Percentiles rank a stretch among this genome's conserved stretches.
Conservation (phyloP, 169 alveolate genomes). For the Cryptosporidium muris region DNA sequence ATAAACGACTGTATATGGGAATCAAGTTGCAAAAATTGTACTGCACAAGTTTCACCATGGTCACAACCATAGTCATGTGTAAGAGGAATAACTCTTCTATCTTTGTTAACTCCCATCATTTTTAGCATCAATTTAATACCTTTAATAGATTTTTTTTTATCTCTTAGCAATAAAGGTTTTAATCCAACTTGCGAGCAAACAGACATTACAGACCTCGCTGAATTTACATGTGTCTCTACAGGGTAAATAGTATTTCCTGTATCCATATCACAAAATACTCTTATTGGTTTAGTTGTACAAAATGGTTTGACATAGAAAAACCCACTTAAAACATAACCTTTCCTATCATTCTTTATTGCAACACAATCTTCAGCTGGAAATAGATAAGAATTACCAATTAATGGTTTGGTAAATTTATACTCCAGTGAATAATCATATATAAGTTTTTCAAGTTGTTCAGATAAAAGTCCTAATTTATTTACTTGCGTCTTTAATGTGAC, state of each 20-base stretch:
- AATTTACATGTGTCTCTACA: conserved; percentile 30
- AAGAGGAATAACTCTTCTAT: conserved; percentile 65
- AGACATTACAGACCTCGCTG: conserved; percentile 61
- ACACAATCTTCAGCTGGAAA: conserved; percentile 68
- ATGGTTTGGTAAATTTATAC: conserved; percentile 55
- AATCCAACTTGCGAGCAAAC: conserved; percentile 57
- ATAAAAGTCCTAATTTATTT: conserved; percentile 55
- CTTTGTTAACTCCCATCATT: conserved; percentile 26
- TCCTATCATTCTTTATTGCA: conserved; percentile 47
- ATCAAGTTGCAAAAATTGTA: conserved; percentile 46
- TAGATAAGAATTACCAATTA: conserved; percentile 43
- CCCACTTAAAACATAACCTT: conserved; percentile 32
- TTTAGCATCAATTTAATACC: conserved; percentile 53
- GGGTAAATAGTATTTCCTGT: conserved; percentile 70
- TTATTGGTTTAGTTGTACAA: conserved; percentile 64
- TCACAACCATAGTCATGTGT: conserved; percentile 69
- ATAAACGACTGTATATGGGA: conserved; percentile 31
- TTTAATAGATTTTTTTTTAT: conserved; percentile 43
- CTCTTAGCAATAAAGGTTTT: conserved; percentile 50
- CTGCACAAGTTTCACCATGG: conserved; percentile 6
- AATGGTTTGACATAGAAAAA: conserved; percentile 59
- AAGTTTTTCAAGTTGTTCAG: conserved; percentile 44
- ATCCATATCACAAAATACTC: conserved; percentile 66
- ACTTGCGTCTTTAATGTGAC: conserved; percentile 43
- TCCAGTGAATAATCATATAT: conserved; percentile 37